phyloP scores from a whole-genome alignment of 2,329 filamentous ascomycete species.

The Pseudofabraea citricarpa region DNA sequence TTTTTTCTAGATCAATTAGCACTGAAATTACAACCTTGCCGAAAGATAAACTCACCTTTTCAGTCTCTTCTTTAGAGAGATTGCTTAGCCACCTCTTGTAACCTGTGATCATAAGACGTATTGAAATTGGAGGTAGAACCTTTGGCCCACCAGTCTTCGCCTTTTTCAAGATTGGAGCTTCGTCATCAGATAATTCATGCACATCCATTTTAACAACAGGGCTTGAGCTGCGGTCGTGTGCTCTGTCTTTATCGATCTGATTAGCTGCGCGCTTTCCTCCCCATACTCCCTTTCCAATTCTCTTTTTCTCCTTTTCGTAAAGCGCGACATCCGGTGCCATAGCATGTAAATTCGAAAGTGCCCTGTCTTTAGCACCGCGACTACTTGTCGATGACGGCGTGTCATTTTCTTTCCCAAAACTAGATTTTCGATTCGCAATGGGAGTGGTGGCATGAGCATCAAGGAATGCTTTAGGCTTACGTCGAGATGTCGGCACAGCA shows the following conservation, averaged over 20 bases:
- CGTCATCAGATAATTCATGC: constrained; percentile 39
- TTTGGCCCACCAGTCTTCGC: constrained; percentile 47
- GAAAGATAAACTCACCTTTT: constrained; percentile 57
- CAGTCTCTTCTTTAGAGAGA: constrained; percentile 68
- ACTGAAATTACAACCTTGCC: too few relatives aligned
- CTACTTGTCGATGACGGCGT: constrained; percentile 74
- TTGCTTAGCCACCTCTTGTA: constrained; percentile 78
- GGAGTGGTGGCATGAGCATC: constrained; percentile 44
- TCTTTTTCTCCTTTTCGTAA: constrained; percentile 91
- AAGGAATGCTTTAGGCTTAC: constrained; percentile 5
- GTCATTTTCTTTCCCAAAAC: constrained; percentile 75
- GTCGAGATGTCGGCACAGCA: constrained; percentile 4
- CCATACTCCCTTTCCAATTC: constrained; percentile 51
- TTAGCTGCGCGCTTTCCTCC: constrained; percentile 60
- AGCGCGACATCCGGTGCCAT: constrained; percentile 80
- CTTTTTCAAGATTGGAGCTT: constrained; percentile 43
- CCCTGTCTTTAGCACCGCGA: constrained; percentile 84
- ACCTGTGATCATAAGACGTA: constrained; percentile 77
- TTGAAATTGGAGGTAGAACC: constrained; percentile 56
- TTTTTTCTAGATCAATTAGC: constrained; percentile 72
- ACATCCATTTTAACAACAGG: constrained; percentile 30
- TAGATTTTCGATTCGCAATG: constrained; percentile 41
- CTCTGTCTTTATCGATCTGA: constrained; percentile 46
- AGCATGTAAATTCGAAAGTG: constrained; percentile 69
- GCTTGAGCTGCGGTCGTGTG: constrained; percentile 31